These are phyloP conservation scores for Chlorella sp. DNA, from an alignment of 139 green algal genomes.

Conservation along the genomic window DNA sequence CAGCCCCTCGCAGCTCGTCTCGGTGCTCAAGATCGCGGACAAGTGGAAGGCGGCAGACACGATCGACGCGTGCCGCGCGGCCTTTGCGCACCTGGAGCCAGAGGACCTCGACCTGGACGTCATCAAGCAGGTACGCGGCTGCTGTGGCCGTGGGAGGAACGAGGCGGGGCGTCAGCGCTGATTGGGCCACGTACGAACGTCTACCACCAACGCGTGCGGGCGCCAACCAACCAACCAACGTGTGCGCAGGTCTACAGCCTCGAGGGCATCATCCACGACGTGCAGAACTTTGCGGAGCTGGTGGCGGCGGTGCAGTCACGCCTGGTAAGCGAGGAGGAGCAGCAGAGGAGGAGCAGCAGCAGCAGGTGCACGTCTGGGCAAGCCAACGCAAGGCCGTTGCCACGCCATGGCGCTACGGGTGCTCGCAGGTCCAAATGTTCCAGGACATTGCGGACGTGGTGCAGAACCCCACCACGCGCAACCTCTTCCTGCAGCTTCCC, in stretches of 20 bases:
- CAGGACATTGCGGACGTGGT: background rate
- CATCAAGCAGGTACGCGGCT: too few species aligned
- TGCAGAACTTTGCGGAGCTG: background rate
- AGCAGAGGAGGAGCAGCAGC: too few species aligned
- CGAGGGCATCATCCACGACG: conserved; percentile 1
- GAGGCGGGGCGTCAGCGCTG: too few species aligned
- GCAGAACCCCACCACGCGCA: background rate
- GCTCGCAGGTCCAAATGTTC: background rate
- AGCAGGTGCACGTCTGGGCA: too few species aligned
- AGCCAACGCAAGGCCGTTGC: too few species aligned
- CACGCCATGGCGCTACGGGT: too few species aligned
- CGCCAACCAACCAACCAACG: background rate
- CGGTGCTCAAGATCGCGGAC: conserved; percentile 8
- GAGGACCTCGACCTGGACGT: conserved; percentile 9
- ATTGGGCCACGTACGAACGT: too few species aligned
- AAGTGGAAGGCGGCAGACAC: conserved; percentile 2
- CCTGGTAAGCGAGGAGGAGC: conserved; percentile 3
- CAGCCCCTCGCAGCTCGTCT: background rate
- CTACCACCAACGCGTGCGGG: too few species aligned
- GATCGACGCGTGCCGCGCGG: conserved; percentile 1
- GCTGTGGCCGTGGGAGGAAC: too few species aligned
- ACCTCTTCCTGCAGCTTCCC: conserved; percentile 5
- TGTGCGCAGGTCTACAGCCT: conserved; percentile 1
- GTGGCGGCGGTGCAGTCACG: background rate
- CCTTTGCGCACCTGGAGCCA: conserved; percentile 1